Base-by-base conservation (phyloP, 1,139 yeast species). In the Diutina rugosa region DNA sequence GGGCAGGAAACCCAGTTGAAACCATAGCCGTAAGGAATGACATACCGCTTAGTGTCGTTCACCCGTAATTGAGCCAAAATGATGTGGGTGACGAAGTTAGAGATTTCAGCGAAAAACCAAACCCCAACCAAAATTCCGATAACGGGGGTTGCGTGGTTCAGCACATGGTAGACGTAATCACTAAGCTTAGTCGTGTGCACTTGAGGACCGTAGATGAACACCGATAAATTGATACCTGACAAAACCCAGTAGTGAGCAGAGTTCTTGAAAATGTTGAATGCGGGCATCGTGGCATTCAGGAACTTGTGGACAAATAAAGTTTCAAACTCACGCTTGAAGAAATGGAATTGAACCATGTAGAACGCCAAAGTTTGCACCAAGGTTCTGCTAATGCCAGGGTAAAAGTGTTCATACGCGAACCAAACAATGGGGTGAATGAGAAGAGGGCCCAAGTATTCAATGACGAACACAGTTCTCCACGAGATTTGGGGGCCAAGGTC, bases 401-500 rank as follows among this genome's bases (percentile, higher is more conserved):
- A 49, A 3, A 14, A 32, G 44, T 49, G 16, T 16, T 49, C 53
- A n/a, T 32, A 30, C 29, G 14, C 44, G 16, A 49, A 30, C 53
- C 82, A 91, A 60, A 87, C 73, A 41, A 89, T 59, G 2, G 90
- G 81, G 69, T 91, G 97, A 64, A 91, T 78, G 55, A 90, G 57
- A 59, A 93, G 73, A 3, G 99, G 99, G 4, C 98, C 98, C 26
- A 88, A 66, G 69, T 93, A 93, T 72, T 93, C 99, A 62, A 89
- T 75, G 57, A 89, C 64, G 67, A 84, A 93, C 35, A 93, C 98
- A 6, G 91, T 80, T 70, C 88, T 80, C 97, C 98, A 93, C 3
- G 86, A 84, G 59, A 93, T 81, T 72, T 93, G 99, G 1, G 95
- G 95, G 26, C 98, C 99, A 61, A 93, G 77, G 65, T 91, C 98